Evolutionary conservation across 768 basidiomycete species (phyloP).

Genomic region (Leccinellum rugosiceps): DNA sequence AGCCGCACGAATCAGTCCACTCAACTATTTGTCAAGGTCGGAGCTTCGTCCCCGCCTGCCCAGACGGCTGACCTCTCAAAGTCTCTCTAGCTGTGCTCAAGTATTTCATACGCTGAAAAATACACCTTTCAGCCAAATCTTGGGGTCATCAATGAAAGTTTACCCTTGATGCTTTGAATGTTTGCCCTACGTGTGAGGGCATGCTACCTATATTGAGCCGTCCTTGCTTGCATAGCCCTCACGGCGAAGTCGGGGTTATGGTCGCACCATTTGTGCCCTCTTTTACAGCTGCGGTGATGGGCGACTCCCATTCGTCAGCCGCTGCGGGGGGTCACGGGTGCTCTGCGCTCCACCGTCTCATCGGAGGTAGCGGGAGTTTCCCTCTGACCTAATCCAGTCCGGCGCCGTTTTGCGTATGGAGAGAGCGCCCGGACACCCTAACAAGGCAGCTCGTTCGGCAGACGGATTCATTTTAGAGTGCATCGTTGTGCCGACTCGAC

Average conservation of each 20-base stretch:
- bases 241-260: conserved; percentile 7
- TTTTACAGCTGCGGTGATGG: conserved; percentile 5
- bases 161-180: conserved; percentile 2
- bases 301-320: not conserved
- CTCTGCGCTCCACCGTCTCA: conserved; percentile 1
- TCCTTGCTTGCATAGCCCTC: conserved; percentile 1
- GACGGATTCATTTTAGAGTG: conserved; percentile 8
- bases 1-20: conserved; percentile 4
- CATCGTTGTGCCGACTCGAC: conserved; percentile 12
- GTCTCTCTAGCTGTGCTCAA: conserved; percentile 10
- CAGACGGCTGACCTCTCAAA: conserved; percentile 11
- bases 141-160: not conserved
- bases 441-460: conserved; percentile 7
- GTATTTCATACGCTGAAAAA: conserved; percentile 17
- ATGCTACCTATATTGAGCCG: conserved; percentile 4
- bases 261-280: conserved; percentile 15
- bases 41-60: conserved; percentile 17
- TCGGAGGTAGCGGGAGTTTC: conserved; percentile 9
- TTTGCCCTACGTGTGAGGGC: not conserved
- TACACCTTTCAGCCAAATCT: conserved; percentile 5
- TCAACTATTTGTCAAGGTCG: conserved; percentile 20
- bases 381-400: conserved; percentile 8
- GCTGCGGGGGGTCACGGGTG: conserved; percentile 8
- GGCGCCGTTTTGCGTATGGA: conserved; percentile 9
- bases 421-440: conserved; percentile 1